phyloP scores from a whole-genome alignment of 768 basidiomycete genomes.

The Leccinum disarticulatum region DNA sequence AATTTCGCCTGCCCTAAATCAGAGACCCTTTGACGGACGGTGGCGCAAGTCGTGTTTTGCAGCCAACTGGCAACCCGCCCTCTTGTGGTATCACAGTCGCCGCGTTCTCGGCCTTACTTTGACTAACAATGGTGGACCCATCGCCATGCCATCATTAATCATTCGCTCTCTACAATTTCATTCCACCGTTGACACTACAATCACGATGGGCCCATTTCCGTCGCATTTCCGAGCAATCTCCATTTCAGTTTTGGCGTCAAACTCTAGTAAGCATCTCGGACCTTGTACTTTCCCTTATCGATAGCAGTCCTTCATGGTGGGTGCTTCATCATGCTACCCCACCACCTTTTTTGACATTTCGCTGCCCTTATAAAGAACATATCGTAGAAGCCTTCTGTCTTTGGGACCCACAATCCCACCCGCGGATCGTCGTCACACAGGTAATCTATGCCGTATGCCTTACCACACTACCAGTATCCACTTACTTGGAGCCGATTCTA shows the following conservation, averaged over 20 bases:
- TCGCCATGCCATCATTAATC: constrained; percentile 6
- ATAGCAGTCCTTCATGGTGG: constrained; percentile 19
- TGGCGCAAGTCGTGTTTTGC: constrained; percentile 20
- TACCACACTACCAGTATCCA: constrained; percentile 1
- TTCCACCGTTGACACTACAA: constrained; percentile 14
- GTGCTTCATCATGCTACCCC: constrained; percentile 18
- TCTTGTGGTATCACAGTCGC: neutral
- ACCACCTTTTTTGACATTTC: constrained; percentile 14
- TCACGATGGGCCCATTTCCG: constrained; percentile 24
- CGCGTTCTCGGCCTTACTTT: constrained; percentile 14
- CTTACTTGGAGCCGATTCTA: constrained; percentile 12
- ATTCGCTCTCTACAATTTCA: constrained; percentile 19
- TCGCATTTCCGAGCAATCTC: constrained; percentile 23
- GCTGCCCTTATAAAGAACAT: constrained; percentile 33
- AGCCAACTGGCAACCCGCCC: constrained; percentile 1
- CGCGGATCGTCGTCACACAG: constrained; percentile 30
- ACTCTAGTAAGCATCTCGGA: constrained; percentile 22
- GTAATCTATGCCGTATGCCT: constrained; percentile 28
- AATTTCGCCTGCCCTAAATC: constrained; percentile 36
- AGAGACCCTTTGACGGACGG: constrained; percentile 21
- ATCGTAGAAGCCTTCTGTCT: constrained; percentile 15
- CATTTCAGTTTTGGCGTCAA: constrained; percentile 20
- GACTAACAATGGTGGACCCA: constrained; percentile 3
- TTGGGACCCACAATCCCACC: constrained; percentile 36
- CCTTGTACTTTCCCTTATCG: constrained; percentile 32